Evolutionary conservation across 768 basidiomycete species (phyloP), one percentile per base, ranked within the genome.

Genomic region (Leccinellum luteum): DNA sequence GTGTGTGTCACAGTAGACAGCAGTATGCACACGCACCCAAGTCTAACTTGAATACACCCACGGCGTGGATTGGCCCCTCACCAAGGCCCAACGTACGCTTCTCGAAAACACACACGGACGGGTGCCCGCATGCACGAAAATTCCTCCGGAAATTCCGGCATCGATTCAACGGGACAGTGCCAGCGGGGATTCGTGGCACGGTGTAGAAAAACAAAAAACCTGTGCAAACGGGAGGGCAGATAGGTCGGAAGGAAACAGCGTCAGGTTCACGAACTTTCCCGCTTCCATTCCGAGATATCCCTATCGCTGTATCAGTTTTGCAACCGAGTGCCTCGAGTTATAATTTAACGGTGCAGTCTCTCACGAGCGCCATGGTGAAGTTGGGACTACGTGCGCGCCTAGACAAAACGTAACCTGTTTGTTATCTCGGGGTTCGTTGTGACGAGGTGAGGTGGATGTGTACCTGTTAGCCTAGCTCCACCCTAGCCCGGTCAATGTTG

Each of bases 11-110:
- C 25, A 25, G 25, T 4, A 25, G 13, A 43, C 19, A 43, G 12
- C 19, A 19, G 41, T 19, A 43, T 10, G 10, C 10, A 43, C 41
- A 48, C 15, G 34, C 49, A 48, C 9, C 51, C 41, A 55, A 57
- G 58, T 51, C 61, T 53, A 56, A 19, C 41, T 19, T 19, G 41
- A 43, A 19, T 19, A 9, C 19, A 60, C 45, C 55, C 47, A 31
- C 6, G 13, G 12, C 19, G 19, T 38, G 45, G 45, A 51, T 51
- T 44, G 31, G 54, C 13, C 50, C 35, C 45, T 30, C 21, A 19
- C 38, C 38, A n/a, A 43, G 41, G 3, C 41, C 12, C n/a, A 19
- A 43, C 19, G 41, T 43, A 55, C 44, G 45, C 53, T 13, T 19
- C 59, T 52, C 55, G 38, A 51, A 48, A 21, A 43, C 48, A 35